These are phyloP conservation scores for Mallotus repandus DNA, from an alignment of 441 rosid genomes.

Conservation along the genomic window DNA sequence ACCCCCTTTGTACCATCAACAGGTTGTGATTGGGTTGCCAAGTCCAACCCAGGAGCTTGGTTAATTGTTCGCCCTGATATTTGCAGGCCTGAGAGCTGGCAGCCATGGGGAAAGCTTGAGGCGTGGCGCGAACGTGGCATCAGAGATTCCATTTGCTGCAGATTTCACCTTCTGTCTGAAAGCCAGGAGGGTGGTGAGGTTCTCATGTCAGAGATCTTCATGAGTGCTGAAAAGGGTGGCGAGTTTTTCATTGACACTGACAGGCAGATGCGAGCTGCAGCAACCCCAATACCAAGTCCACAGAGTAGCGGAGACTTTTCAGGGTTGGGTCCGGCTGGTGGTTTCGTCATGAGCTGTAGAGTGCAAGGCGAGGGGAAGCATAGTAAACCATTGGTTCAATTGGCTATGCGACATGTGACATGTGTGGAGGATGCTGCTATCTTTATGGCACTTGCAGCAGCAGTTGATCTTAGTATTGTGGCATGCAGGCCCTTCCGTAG, in stretches of 20 bases:
- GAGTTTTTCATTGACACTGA: constrained; percentile 84
- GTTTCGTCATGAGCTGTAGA: constrained; percentile 92
- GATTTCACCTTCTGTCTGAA: constrained; percentile 79
- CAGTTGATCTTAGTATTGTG: constrained; percentile 85
- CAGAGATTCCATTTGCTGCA: constrained; percentile 82
- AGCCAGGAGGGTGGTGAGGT: constrained; percentile 75
- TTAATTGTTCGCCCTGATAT: constrained; percentile 83
- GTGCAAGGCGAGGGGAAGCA: constrained; percentile 91
- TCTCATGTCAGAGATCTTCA: constrained; percentile 79
- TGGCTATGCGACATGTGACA: constrained; percentile 86
- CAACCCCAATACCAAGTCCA: constrained; percentile 84
- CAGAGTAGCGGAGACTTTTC: constrained; percentile 94
- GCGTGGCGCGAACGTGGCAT: constrained; percentile 96
- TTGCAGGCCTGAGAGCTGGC: constrained; percentile 85
- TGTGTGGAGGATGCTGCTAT: constrained; percentile 98
- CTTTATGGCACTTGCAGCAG: constrained; percentile 95
- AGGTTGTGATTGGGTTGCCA: constrained; percentile 96
- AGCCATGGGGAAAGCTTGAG: constrained; percentile 98
- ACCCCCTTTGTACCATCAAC: constrained; percentile 96
- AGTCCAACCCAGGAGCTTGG: constrained; percentile 97
- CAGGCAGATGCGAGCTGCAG: constrained; percentile 59
- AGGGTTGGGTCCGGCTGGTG: constrained; percentile 60
- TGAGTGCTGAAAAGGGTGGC: constrained; percentile 91
- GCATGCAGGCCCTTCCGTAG: constrained; percentile 90
- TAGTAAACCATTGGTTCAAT: constrained; percentile 79